Evolutionary conservation across 169 alveolate species (phyloP), one percentile per base, ranked within the genome.

Genomic region (Blepharisma undulans): DNA sequence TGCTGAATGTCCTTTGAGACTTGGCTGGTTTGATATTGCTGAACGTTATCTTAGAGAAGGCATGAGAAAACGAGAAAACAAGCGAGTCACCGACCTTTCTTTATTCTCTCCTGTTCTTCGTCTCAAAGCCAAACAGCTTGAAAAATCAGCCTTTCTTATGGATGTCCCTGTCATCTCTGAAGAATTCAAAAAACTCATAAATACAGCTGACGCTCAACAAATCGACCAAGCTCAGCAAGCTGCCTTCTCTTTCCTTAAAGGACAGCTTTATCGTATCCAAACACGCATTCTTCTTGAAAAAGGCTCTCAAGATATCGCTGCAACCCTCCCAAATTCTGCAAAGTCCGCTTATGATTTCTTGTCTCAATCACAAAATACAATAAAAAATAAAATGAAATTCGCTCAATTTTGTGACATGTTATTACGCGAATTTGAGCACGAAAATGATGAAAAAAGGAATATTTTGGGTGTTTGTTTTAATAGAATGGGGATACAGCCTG

Each of bases 1-100:
- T 59, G 96, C 97, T 36, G 93, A 93, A 30, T 95, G 95, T 86
- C 91, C 96, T 72, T 93, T 87, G 36, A 93, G 94, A 90, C 95
- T 94, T 93, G 95, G 95, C 16, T 84, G 86, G 90, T 90, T 90
- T 61, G 96, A 94, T 82, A 76, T 93, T 27, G 90, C 96, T 2
- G 97, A 95, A 66, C 91, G 91, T 48, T 93, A 87, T 6, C 91
- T 95, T 32, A 92, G 89, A 84, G 91, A 88, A 78, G 96, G 96
- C 7, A 87, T 95, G 85, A 84, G 61, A 74, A 87, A 88, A 78
- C 94, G 97, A 84, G 72, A 66, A 48, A 88, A 92, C 59, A 89
- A 88, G 80, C 76, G 92, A 22, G 84, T 22, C 48, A 29, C 84
- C 8, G 32, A 22, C 48, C 27, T 86, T 32, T 22, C 80, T 18